Evolutionary conservation across 1,284 basidiomycete species (phyloP), one percentile per base, ranked within the genome.

Genomic region (Gastroboletus turbinatus): DNA sequence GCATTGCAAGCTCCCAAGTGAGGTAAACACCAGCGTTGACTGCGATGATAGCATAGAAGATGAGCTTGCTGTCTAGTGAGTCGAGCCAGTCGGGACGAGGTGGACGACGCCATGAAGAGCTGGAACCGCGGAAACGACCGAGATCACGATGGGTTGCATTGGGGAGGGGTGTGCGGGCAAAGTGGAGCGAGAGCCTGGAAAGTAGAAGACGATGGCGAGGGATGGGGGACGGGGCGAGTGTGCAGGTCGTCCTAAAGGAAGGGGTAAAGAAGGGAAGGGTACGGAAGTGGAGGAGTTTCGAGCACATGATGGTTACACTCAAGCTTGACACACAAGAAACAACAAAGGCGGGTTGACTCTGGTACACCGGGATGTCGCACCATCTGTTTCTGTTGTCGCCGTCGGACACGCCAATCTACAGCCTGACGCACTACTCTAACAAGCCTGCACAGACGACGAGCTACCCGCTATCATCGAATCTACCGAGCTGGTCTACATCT

Each of bases 401-500:
- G 44, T 87, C 90, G 43, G 90, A 92, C 70, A 89, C 88, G 19
- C 90, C 90, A 19, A 76, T 92, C 61, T 92, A 92, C 74, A 87
- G 81, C 63, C 78, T 92, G 42, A 88, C 88, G 0, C 88, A 92
- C 68, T 85, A 85, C 60, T 92, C 90, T 19, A 84, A 84, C 52
- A 91, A 86, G 69, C 85, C 90, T 14, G 76, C 76, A 6, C 78
- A 82, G 53, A 78, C 75, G 53, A 77, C 78, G 19, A 69, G 82
- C 30, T 87, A 87, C 6, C 85, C 89, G 4, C 75, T 92, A 52
- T 85, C 88, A 5, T 84, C 88, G 13, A 93, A 92, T 67, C 73
- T 92, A 56, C 90, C 90, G 17, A 87, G 84, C 60, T 93, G 90
- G 90, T 92, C 89, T 14, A 90, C 90, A 0, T 90, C 88, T 59